phyloP scores from a whole-genome alignment of 208 protist species.

The Herpetomonas samuelpessoai region DNA sequence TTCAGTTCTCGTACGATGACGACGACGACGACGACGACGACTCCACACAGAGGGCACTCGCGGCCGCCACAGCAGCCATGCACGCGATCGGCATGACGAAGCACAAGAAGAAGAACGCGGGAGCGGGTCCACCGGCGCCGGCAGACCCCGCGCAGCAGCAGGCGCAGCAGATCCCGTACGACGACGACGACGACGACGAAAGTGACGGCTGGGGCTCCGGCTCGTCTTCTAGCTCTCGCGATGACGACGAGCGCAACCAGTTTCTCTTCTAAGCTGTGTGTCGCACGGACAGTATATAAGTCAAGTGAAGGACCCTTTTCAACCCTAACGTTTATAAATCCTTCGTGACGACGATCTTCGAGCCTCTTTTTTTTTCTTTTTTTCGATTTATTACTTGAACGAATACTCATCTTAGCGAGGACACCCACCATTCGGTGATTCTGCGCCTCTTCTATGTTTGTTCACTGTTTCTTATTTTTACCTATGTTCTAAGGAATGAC shows the following conservation, averaged over 20 bases:
- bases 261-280: neutral
- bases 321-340: too few species aligned
- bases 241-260: neutral
- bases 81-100: conserved; percentile 6
- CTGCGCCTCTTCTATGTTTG: conserved; percentile 2
- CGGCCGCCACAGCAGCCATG: conserved; percentile 12
- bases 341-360: neutral
- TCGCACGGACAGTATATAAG: too few species aligned
- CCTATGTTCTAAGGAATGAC: too few species aligned
- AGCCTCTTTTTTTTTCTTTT: conserved; percentile 17
- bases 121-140: neutral
- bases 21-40: conserved; percentile 12
- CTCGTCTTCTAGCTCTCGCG: neutral
- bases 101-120: neutral
- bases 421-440: conserved; percentile 14
- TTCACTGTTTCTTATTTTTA: conserved; percentile 12
- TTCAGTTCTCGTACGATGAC: neutral
- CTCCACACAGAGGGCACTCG: conserved; percentile 3
- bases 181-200: neutral
- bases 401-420: neutral
- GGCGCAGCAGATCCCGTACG: neutral
- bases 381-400: conserved; percentile 9
- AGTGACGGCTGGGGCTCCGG: neutral
- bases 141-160: conserved; percentile 6
- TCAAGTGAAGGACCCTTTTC: too few species aligned